Conservation (phyloP, 2,329 filamentous ascomycete species). For the Exophiala alcalophila region DNA sequence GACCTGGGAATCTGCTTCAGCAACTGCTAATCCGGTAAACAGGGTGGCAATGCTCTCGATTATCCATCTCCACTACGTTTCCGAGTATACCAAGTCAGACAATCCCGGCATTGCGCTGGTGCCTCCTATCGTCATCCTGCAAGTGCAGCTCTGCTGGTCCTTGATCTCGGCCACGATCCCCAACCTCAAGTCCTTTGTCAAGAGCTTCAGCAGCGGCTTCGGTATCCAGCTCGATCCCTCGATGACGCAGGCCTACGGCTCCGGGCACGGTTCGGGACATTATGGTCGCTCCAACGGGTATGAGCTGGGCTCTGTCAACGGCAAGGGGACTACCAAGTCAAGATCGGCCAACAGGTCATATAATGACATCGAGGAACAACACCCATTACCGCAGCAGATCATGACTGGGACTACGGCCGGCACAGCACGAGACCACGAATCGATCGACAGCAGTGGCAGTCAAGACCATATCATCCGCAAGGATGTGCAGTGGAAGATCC, state of each 20-base stretch:
- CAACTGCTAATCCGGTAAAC: conserved; percentile 1
- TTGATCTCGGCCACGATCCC: conserved; percentile 43
- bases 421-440: conserved; percentile 17
- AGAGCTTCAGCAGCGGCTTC: conserved; percentile 43
- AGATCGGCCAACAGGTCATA: conserved; percentile 17
- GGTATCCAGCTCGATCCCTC: conserved; percentile 27
- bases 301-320: conserved; percentile 10
- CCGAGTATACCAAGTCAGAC: conserved; percentile 27
- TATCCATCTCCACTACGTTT: conserved; percentile 37
- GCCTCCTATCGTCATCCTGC: conserved; percentile 37
- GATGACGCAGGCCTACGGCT: conserved; percentile 19
- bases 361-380: conserved; percentile 16
- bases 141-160: conserved; percentile 41
- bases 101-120: conserved; percentile 37
- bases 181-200: conserved; percentile 43
- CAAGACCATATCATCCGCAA: conserved; percentile 29
- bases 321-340: conserved; percentile 14
- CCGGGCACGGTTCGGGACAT: conserved; percentile 8
- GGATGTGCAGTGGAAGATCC: conserved; percentile 26
- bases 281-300: background rate
- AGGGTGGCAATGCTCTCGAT: conserved; percentile 37
- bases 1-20: background rate
- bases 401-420: conserved; percentile 2
- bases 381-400: conserved; percentile 3
- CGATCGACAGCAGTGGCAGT: conserved; percentile 26